Evolutionary conservation across 2,329 filamentous ascomycete genomes (phyloP).

Genomic region (Cytospora mali): DNA sequence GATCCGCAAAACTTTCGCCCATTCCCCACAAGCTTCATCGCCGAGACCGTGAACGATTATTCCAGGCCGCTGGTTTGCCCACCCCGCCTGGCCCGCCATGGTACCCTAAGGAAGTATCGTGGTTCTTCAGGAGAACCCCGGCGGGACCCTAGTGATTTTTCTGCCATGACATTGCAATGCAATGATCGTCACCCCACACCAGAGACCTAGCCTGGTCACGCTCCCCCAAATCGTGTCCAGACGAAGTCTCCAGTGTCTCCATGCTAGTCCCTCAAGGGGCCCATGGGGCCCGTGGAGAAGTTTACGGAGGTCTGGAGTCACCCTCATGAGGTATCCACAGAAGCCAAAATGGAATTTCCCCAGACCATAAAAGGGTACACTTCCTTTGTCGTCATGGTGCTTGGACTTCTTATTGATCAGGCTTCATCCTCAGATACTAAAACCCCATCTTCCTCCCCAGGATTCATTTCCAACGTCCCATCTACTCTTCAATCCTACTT

Average conservation of each 20-base stretch:
- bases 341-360: constrained; percentile 24
- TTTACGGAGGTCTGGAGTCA: constrained; percentile 30
- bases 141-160: constrained; percentile 14
- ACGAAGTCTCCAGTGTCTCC: constrained; percentile 26
- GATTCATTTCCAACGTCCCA: constrained; percentile 1
- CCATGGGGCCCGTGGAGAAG: constrained; percentile 24
- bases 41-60: constrained; percentile 26
- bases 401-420: constrained; percentile 23
- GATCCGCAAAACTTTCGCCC: constrained; percentile 24
- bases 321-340: constrained; percentile 23
- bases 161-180: constrained; percentile 21
- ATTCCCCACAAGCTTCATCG: constrained; percentile 25
- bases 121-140: constrained; percentile 24
- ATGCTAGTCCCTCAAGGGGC: constrained; percentile 4
- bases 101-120: constrained; percentile 7
- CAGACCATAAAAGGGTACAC: constrained; percentile 24
- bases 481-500: background rate
- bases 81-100: constrained; percentile 3
- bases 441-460: background rate
- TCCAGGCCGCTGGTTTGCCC: constrained; percentile 15
- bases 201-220: constrained; percentile 22
- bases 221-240: constrained; percentile 20
- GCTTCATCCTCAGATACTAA: constrained; percentile 22
- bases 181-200: constrained; percentile 29
- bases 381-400: constrained; percentile 8